These are phyloP conservation scores for Noccaea caerulescens DNA, from an alignment of 345 rosid species.

Conservation along the genomic window DNA sequence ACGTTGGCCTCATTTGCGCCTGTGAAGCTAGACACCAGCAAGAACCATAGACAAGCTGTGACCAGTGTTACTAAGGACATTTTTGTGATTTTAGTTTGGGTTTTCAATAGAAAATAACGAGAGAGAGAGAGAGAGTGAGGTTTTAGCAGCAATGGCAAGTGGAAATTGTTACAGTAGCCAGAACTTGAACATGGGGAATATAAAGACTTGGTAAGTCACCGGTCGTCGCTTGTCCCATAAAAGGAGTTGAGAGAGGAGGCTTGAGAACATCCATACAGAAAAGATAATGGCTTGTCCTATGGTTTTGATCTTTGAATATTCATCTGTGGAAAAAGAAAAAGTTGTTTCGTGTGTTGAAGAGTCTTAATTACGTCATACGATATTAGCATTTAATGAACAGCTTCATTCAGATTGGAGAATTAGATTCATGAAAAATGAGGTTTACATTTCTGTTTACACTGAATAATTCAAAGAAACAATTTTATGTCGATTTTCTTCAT, in stretches of 20 bases:
- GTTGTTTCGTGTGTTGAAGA: too few relatives aligned
- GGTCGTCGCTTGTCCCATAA: conserved; percentile 23
- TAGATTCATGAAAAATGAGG: too few relatives aligned
- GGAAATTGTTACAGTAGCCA: not conserved
- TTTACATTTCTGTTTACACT: too few relatives aligned
- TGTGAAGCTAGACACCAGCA: conserved; percentile 43
- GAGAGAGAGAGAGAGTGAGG: not conserved
- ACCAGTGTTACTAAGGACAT: conserved; percentile 8
- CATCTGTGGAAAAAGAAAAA: not conserved
- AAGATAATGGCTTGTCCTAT: too few relatives aligned
- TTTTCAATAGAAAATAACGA: conserved; percentile 4
- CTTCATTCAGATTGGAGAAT: too few relatives aligned
- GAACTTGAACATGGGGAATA: not conserved
- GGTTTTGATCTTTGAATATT: conserved; percentile 8
- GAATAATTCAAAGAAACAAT: too few relatives aligned
- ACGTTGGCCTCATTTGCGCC: conserved; percentile 47
- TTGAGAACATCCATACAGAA: not conserved
- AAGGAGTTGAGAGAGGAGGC: conserved; percentile 2
- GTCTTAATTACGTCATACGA: too few relatives aligned
- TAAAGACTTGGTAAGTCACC: conserved; percentile 9
- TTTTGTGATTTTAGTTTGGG: not conserved
- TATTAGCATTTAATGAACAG: too few relatives aligned
- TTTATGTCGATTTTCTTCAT: too few relatives aligned
- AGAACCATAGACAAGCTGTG: conserved; percentile 47
- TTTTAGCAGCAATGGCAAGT: not conserved